Percentiles rank a stretch among this genome's conserved stretches.
Evolutionary conservation across 129 eudicot species (phyloP).

Genomic region (Artemisia argyi): DNA sequence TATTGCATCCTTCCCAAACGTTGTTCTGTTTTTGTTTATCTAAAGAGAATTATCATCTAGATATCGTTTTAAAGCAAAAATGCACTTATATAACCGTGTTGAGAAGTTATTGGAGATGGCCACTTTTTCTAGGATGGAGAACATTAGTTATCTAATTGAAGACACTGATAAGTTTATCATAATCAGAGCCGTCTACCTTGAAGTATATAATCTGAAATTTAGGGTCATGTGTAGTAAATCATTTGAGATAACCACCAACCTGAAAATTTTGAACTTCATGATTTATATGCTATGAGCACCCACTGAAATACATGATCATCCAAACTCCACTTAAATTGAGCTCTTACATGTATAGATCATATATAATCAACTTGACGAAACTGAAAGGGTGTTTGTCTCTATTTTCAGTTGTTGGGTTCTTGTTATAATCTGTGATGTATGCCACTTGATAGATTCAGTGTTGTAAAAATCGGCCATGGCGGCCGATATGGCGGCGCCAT

Average conservation of each 20-base stretch:
- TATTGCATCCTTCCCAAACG: too few species aligned
- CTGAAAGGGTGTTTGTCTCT: neutral
- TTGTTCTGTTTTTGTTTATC: too few species aligned
- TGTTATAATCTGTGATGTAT: neutral
- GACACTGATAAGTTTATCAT: neutral
- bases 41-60: too few species aligned
- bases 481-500: too few species aligned
- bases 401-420: neutral
- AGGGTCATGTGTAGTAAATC: slow-evolving; percentile 3
- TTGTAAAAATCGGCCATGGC: too few species aligned
- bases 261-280: neutral
- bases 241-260: neutral
- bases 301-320: slow-evolving; percentile 3
- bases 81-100: too few species aligned
- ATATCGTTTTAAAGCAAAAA: too few species aligned
- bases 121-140: neutral
- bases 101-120: neutral
- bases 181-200: slow-evolving; percentile 6
- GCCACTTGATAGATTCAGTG: slow-evolving; percentile 5
- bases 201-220: neutral
- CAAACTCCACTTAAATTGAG: neutral
- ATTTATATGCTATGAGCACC: neutral
- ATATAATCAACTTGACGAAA: slow-evolving; percentile 1
- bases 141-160: neutral
- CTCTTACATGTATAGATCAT: neutral